phyloP scores from a whole-genome alignment of 2,329 filamentous ascomycete species.

The Pyrenochaeta sp. region DNA sequence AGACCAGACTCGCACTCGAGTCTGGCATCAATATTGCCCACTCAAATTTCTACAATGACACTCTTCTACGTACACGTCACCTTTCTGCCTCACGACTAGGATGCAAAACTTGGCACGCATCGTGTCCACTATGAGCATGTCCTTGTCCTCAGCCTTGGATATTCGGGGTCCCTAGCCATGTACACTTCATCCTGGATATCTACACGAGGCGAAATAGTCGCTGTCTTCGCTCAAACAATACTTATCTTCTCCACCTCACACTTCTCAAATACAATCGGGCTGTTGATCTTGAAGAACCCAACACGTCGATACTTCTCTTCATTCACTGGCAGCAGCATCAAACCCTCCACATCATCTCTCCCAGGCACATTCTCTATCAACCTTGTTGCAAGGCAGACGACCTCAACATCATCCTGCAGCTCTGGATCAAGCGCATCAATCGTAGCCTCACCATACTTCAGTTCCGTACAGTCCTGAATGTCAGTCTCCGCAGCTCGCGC shows the following conservation, averaged over 20 bases:
- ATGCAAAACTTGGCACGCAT: constrained; percentile 14
- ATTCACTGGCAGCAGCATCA: too few species aligned
- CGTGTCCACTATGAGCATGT: constrained; percentile 7
- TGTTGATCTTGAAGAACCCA: too few species aligned
- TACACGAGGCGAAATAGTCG: too few species aligned
- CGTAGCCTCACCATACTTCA: constrained; percentile 3
- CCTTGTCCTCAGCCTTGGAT: constrained; percentile 13
- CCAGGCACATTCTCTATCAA: too few species aligned
- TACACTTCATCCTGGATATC: background rate
- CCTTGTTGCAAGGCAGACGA: constrained; percentile 10
- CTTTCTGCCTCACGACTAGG: background rate
- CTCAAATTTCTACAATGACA: background rate
- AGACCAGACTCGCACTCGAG: too few species aligned
- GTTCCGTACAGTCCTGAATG: background rate
- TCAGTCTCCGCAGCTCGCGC: background rate
- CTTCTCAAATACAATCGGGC: too few species aligned
- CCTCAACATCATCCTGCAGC: constrained; percentile 9
- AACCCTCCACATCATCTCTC: too few species aligned
- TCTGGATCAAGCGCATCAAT: constrained; percentile 13
- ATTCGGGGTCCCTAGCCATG: constrained; percentile 22
- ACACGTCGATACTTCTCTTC: too few species aligned
- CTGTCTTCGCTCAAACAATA: constrained; percentile 21
- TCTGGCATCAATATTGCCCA: too few species aligned
- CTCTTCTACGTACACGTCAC: background rate
- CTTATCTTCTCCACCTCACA: background rate